Percentiles rank a stretch among this genome's conserved stretches.
phyloP scores from a whole-genome alignment of 345 rosid species.

The Populus nigra region DNA sequence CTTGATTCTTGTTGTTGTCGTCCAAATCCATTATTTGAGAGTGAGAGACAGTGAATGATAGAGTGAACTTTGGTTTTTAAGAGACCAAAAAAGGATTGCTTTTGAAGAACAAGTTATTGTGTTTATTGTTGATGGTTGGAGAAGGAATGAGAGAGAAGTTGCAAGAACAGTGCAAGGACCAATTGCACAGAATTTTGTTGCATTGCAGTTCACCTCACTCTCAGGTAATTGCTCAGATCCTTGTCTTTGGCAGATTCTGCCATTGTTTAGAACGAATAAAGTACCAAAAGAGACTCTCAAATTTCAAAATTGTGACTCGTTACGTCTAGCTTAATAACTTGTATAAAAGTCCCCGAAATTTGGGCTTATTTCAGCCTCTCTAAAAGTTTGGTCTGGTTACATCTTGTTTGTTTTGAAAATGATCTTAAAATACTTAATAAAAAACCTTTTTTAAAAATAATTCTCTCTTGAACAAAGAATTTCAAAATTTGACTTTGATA shows the following conservation, averaged over 20 bases:
- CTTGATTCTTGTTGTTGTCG: neutral
- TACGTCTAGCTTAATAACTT: no score
- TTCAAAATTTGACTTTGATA: no score
- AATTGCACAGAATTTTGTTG: neutral
- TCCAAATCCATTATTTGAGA: neutral
- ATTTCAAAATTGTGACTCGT: no score
- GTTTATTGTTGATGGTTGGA: neutral
- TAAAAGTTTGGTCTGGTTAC: no score
- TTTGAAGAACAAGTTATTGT: neutral
- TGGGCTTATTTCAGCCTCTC: no score
- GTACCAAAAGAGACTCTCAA: no score
- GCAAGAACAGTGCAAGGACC: neutral
- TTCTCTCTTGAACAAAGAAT: no score
- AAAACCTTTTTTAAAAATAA: no score
- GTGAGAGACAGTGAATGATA: neutral
- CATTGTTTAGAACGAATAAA: neutral
- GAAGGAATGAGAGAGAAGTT: neutral
- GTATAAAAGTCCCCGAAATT: no score
- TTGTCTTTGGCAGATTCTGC: neutral
- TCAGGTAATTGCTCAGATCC: neutral
- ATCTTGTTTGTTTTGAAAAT: no score
- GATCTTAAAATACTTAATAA: no score
- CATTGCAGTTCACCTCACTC: neutral
- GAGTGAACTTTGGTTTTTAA: neutral
- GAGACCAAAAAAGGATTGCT: neutral